A percentile compares a stretch with the other conserved stretches of the same genome.
Evolutionary conservation across 176 grass and related monocot genomes (phyloP).

Genomic region (Aegilops bicornis): DNA sequence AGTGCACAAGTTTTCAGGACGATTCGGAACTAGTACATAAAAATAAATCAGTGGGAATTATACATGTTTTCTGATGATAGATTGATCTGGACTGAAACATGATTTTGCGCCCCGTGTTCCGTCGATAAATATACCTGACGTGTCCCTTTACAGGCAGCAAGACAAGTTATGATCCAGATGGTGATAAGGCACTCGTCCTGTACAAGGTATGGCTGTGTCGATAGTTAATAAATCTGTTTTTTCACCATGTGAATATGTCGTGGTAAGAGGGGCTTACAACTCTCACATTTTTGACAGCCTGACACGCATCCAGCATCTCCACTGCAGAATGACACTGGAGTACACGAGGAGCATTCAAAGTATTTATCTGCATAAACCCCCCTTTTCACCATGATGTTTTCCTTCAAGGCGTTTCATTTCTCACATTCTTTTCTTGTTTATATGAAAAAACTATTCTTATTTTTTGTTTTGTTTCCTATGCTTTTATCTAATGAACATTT

Average conservation of each 20-base stretch:
- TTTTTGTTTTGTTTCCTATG: not conserved
- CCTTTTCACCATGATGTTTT: not conserved
- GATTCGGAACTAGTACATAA: not conserved
- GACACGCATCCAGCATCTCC: conserved; percentile 43
- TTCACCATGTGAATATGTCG: not conserved
- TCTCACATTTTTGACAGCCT: conserved; percentile 55
- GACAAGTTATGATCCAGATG: conserved; percentile 49
- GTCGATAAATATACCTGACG: conserved; percentile 6
- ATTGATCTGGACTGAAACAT: conserved; percentile 13
- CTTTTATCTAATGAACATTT: not conserved
- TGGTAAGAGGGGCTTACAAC: not conserved
- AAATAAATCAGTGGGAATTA: not conserved
- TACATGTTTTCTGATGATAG: not conserved
- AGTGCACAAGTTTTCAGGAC: conserved; percentile 1
- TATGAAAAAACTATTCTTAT: not conserved
- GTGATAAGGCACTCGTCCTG: conserved; percentile 83
- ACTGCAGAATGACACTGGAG: conserved; percentile 56
- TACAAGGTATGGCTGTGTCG: conserved; percentile 70
- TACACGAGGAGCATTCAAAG: conserved; percentile 92
- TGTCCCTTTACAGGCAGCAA: conserved; percentile 45
- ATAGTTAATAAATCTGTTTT: not conserved
- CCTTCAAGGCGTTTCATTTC: not conserved
- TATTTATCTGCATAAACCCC: conserved; percentile 32
- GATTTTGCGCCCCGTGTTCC: not conserved
- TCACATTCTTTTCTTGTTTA: not conserved